Conservation (phyloP, 2,329 filamentous ascomycete genomes). For the Boeremia lycopersici region DNA sequence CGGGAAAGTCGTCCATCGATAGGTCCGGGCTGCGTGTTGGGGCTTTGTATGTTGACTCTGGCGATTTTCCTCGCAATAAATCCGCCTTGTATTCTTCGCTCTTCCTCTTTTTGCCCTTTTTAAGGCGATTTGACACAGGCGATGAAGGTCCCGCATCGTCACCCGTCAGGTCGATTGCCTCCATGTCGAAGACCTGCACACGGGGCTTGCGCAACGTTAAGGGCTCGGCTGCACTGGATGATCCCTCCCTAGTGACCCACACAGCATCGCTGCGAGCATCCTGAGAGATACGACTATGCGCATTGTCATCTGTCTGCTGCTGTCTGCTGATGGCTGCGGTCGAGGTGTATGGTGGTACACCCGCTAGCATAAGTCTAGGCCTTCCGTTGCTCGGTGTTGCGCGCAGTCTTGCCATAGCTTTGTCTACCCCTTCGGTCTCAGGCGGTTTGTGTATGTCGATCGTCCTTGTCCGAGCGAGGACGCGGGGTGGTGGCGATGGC, state of each 20-base stretch:
- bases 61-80: constrained; percentile 21
- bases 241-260: constrained; percentile 4
- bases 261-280: not conserved
- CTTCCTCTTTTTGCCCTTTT: constrained; percentile 51
- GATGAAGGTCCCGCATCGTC: constrained; percentile 28
- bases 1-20: constrained; percentile 40
- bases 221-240: constrained; percentile 15
- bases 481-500: constrained; percentile 26
- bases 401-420: constrained; percentile 53
- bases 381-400: constrained; percentile 52
- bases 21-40: constrained; percentile 21
- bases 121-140: constrained; percentile 22
- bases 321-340: constrained; percentile 8
- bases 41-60: constrained; percentile 19
- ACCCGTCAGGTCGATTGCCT: constrained; percentile 47
- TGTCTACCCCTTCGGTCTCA: constrained; percentile 6
- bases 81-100: constrained; percentile 52
- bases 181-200: constrained; percentile 29
- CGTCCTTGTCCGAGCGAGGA: constrained; percentile 27
- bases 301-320: constrained; percentile 5
- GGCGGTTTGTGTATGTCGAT: constrained; percentile 35
- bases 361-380: constrained; percentile 43
- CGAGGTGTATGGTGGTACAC: constrained; percentile 21
- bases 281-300: not conserved
- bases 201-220: constrained; percentile 10